Evolutionary conservation across 2,329 filamentous ascomycete genomes (phyloP).

Genomic region (Domatiomyces catenatus): DNA sequence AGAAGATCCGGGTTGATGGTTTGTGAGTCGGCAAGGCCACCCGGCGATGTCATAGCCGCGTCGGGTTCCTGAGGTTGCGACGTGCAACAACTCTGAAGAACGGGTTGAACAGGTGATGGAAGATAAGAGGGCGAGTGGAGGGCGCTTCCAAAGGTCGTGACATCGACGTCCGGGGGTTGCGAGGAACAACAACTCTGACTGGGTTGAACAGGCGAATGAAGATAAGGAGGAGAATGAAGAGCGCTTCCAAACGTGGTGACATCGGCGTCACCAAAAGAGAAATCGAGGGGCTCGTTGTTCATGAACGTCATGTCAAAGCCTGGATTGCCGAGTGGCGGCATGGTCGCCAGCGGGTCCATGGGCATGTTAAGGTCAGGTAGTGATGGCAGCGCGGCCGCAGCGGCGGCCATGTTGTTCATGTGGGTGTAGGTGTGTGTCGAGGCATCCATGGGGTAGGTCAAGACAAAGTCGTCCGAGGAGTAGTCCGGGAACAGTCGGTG

Average conservation of each 20-base stretch:
- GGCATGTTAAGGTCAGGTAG: not conserved
- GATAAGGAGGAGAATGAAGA: too few relatives aligned
- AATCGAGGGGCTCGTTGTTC: not conserved
- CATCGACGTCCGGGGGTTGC: not conserved
- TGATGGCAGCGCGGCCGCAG: not conserved
- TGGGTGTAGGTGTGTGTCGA: not conserved
- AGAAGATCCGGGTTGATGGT: not conserved
- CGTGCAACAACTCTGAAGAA: not conserved
- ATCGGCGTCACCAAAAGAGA: not conserved
- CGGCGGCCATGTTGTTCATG: not conserved
- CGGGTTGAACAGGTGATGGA: not conserved
- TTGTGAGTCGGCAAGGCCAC: not conserved
- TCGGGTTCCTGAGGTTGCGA: not conserved
- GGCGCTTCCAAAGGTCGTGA: not conserved
- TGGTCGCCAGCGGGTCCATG: not conserved
- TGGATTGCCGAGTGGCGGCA: not conserved
- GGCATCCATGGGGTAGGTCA: slow-evolving; percentile 12
- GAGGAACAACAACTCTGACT: too few relatives aligned
- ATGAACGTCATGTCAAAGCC: not conserved
- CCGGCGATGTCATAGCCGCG: not conserved
- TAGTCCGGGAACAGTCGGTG: slow-evolving; percentile 9
- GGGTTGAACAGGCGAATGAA: too few relatives aligned
- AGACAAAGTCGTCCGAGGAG: not conserved
- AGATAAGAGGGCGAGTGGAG: not conserved
- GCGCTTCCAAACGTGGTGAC: not conserved